phyloP scores from a whole-genome alignment of 1,284 basidiomycete species.

The Pseudozyma sp. region DNA sequence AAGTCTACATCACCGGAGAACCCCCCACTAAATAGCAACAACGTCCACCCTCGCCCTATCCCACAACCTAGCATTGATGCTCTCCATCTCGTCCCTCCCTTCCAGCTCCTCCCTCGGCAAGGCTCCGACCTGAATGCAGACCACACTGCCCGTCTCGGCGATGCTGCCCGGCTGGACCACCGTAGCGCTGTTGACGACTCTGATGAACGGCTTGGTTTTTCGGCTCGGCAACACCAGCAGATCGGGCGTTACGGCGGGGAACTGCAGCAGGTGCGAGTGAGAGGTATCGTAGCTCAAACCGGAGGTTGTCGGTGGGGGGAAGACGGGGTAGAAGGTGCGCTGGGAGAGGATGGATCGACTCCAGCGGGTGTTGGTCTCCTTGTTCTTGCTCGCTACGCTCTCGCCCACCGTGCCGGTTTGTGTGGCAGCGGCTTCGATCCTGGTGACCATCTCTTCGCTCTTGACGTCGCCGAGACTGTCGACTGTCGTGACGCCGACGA shows the following conservation, averaged over 20 bases:
- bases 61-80: constrained; percentile 36
- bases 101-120: constrained; percentile 9
- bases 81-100: not conserved
- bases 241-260: constrained; percentile 75
- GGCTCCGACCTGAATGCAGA: constrained; percentile 29
- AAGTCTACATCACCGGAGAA: too few relatives aligned
- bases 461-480: constrained; percentile 90
- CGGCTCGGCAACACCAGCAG: constrained; percentile 83
- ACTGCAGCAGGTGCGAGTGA: constrained; percentile 54
- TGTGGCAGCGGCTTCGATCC: constrained; percentile 70
- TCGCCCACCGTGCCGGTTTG: constrained; percentile 45
- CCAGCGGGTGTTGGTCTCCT: constrained; percentile 34
- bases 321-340: constrained; percentile 93
- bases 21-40: constrained; percentile 30
- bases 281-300: constrained; percentile 53
- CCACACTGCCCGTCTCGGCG: constrained; percentile 2
- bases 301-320: constrained; percentile 82
- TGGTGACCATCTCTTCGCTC: constrained; percentile 83
- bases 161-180: constrained; percentile 75
- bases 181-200: constrained; percentile 76
- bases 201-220: constrained; percentile 57
- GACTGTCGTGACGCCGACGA: constrained; percentile 81
- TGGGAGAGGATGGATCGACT: constrained; percentile 83
- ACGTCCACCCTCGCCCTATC: constrained; percentile 48
- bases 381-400: constrained; percentile 61